Base-by-base conservation (phyloP, 192 early-diverging fungal genomes). In the Lunasporangiospora selenospora region DNA sequence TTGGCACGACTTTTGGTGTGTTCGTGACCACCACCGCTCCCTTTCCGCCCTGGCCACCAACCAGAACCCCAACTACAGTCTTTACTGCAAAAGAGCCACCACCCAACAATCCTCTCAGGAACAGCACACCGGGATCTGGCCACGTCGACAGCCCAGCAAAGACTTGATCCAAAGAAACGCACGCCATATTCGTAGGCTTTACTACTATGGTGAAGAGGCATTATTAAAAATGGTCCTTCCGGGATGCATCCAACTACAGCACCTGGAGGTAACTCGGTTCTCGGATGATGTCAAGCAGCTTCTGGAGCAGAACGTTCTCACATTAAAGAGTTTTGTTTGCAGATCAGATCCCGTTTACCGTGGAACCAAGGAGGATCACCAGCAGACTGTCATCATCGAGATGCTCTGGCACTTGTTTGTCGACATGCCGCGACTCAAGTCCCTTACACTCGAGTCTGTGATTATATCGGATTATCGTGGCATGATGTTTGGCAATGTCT, bases 391-490 rank as follows among this genome's bases (percentile, higher is more conserved):
- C 23, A 8, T 55, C 4, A 27, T 65, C 11, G 52, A 65, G 9
- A 48, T 19, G 31, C 30, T 65, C 6, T 65, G 51, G 51, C 26
- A 27, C 15, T 30, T 37, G 23, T 36, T 65, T 2, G 27, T 9
- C 1, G 52, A 65, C 19, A 55, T 48, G 41, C 24, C 43, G 5
- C 15, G 8, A 2, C 27, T 65, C 10, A 32, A 37, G 2, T 24
- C 40, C 16, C 6, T 65, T 21, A 44, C 53, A 31, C 19, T 65
- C 11, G 44, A 65, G 6, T 36, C 52, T n/a, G 52, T 46, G 29
- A 65, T 65, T 32, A 33, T 55, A 1, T 65, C 62, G 1, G 62
- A 65, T 37, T 65, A 65, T 15, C 52, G 55, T 9, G 41, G 42
- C 4, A 33, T 2, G 0, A 43, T 32, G 33, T 65, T 65, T 39